phyloP scores from a whole-genome alignment of 2,329 filamentous ascomycete genomes.

The Fusarium marasasianum region DNA sequence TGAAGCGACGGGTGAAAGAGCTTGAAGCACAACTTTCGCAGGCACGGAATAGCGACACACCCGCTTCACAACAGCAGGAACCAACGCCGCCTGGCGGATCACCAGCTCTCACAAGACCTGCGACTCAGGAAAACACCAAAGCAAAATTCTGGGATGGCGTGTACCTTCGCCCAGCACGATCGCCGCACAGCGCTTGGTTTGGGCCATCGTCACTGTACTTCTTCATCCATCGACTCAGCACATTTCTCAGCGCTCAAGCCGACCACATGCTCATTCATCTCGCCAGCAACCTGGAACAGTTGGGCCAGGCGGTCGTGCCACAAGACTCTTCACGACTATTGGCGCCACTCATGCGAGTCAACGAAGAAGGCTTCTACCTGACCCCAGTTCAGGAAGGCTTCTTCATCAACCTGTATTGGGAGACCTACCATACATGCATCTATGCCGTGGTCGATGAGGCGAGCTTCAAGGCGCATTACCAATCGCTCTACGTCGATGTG shows the following conservation, averaged over 20 bases:
- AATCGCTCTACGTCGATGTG: neutral
- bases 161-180: neutral
- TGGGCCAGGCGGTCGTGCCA: neutral
- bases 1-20: neutral
- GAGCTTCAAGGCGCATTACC: neutral
- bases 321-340: constrained; percentile 5
- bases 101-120: neutral
- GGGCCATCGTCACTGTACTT: constrained; percentile 14
- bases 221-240: constrained; percentile 7
- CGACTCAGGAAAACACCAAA: neutral
- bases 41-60: neutral
- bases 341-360: neutral
- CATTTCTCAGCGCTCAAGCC: constrained; percentile 11
- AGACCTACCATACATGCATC: constrained; percentile 10
- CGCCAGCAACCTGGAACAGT: neutral
- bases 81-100: neutral
- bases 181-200: constrained; percentile 15
- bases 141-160: constrained; percentile 8
- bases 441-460: constrained; percentile 7
- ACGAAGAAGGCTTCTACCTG: neutral
- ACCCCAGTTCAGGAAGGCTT: constrained; percentile 10
- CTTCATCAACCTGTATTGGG: constrained; percentile 10
- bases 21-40: neutral
- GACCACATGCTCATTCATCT: constrained; percentile 26
- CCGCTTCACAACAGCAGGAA: neutral